Evolutionary conservation across 768 basidiomycete species (phyloP), one percentile per base, ranked within the genome.

Genomic region (Rhodotorula babjevae): DNA sequence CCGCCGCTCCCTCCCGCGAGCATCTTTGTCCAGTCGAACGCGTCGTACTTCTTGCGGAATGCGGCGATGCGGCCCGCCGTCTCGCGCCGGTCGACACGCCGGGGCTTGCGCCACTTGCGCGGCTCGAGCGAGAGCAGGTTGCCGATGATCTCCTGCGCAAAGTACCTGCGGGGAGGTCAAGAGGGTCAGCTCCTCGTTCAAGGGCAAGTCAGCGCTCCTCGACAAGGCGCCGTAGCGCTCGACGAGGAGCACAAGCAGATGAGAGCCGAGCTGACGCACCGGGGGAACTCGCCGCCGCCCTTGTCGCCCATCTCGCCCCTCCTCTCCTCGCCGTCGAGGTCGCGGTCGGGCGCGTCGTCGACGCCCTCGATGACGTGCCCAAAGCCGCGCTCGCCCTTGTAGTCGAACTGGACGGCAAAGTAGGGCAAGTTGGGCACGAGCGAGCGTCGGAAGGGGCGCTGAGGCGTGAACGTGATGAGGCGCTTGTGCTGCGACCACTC

Each of bases 401-500:
- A 85, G 82, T 99, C 96, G 81, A 95, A 99, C 77, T 95, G 93
- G 14, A 98, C 91, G 92, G 94, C 95, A 78, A 99, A 99, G 82
- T 99, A 99, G 1, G 96, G 96, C 44, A 99, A 83, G 78, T 97
- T 96, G 6, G 94, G 88, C 19, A 99, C 95, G 90, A 99, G 91
- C 36, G 91, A 88, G 0, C 95, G 86, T 55, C 94, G 85, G 84
- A 98, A 98, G 7, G 95, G 95, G 27, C 95, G 91, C 9, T 92
- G 85, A 16, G 87, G 83, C 6, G 91, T 87, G 80, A 99, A 99
- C 81, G 95, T 92, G 76, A 99, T 97, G 63, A 97, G 83, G 79
- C 97, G 97, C 80, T 92, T 93, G 83, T 99, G 94, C 78, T 96
- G 93, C 12, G 94, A 93, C 96, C 96, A 99, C 82, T 98, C 96